Evolutionary conservation across 2,329 filamentous ascomycete genomes (phyloP), one percentile per base, ranked within the genome.

Genomic region (Pseudogymnoascus sp.): DNA sequence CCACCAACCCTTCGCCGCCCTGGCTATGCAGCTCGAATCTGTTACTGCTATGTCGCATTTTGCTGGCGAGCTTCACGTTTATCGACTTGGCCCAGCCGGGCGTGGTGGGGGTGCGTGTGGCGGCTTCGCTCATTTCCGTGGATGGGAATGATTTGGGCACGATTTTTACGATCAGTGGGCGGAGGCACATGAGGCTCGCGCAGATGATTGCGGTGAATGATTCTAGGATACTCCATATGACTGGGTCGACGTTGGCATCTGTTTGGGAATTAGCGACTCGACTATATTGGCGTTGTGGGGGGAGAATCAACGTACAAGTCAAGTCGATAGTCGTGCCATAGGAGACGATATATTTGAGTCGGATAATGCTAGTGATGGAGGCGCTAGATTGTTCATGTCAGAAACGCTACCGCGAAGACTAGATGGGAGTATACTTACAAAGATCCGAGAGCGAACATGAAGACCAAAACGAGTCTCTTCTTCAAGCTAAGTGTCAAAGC

Each of bases 381-480:
- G 69, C 68, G 25, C 67, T 69, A 25, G 12, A 62, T 16, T 33
- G 9, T 14, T 55, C 8, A 22, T 36, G 52, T 64, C 38, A 64
- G 64, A 23, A 61, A 9, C 28, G 2, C 5, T 7, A 55, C n/a
- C 12, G 23, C 38, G n/a, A 52, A 52, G 23, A 33, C 2, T 5
- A 2, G 11, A 42, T 25, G n/a, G 9, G 19, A 19, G 22, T 19
- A 12, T 1, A 82, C 81, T 36, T 84, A 85, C 69, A 89, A 87
- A 42, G 83, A 79, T 65, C 86, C 86, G 62, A 87, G 83, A 66
- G 83, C 82, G 70, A 90, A 90, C 1, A 86, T 88, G 52, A 88
- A 74, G 55, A 87, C 77, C 12, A 89, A 72, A 41, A 88, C 87
- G 11, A 83, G 78, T 72, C 88, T 89, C 67, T 88, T 85, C 65